These are phyloP conservation scores for Jacaranda mimosifolia DNA, from an alignment of 257 asterid genomes.

Conservation along the genomic window DNA sequence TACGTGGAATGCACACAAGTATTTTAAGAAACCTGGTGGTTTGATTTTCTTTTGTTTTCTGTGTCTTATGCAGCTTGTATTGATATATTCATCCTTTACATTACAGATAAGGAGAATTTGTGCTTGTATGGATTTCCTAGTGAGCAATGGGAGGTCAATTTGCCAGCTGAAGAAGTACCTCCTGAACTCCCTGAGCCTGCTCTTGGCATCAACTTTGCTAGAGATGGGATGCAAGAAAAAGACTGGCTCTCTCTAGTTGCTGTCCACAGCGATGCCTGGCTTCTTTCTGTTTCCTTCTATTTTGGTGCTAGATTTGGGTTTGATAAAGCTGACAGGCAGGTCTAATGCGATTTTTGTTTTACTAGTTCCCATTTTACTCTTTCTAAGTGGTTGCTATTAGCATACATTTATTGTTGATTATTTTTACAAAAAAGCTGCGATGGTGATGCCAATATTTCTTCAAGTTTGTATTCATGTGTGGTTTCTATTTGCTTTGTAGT, in stretches of 20 bases:
- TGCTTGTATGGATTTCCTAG: slow-evolving; percentile 72
- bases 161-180: slow-evolving; percentile 83
- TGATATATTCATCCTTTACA: slow-evolving; percentile 36
- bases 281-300: slow-evolving; percentile 69
- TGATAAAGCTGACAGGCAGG: slow-evolving; percentile 66
- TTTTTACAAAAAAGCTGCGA: background rate
- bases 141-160: slow-evolving; percentile 75
- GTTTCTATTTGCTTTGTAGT: background rate
- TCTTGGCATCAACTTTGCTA: slow-evolving; percentile 75
- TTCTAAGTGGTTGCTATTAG: background rate
- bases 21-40: background rate
- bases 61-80: slow-evolving; percentile 21
- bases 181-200: slow-evolving; percentile 85
- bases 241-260: slow-evolving; percentile 78
- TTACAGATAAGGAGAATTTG: slow-evolving; percentile 69
- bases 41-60: background rate
- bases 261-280: slow-evolving; percentile 77
- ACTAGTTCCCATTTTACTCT: slow-evolving; percentile 15
- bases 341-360: background rate
- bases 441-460: background rate
- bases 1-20: background rate
- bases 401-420: background rate
- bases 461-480: background rate
- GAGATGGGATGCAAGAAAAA: slow-evolving; percentile 77
- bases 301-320: slow-evolving; percentile 76